These are phyloP conservation scores for Diospyros lotus DNA, from an alignment of 148 eudicot species.

Conservation along the genomic window DNA sequence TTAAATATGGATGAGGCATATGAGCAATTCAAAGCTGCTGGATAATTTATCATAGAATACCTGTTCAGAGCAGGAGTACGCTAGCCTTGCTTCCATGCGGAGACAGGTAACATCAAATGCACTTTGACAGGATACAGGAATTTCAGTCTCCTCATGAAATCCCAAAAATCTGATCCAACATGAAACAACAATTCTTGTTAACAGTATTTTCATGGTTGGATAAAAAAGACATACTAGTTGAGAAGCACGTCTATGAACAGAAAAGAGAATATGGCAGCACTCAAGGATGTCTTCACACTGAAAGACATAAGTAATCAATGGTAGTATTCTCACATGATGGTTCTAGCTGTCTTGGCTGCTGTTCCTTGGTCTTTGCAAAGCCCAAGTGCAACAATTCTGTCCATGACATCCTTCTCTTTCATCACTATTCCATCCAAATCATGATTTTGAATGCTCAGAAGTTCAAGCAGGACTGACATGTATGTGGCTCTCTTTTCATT, in stretches of 20 bases:
- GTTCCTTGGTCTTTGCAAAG: conserved; percentile 54
- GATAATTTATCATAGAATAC: conserved; percentile 23
- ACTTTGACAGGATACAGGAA: conserved; percentile 68
- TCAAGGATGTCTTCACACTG: not conserved
- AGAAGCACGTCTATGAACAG: not conserved
- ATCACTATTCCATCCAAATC: conserved; percentile 16
- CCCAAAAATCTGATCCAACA: conserved; percentile 71
- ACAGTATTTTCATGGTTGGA: not conserved
- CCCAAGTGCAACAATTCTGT: conserved; percentile 51
- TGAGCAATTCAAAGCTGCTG: conserved; percentile 1
- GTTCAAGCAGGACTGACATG: conserved; percentile 49
- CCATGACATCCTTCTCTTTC: conserved; percentile 52
- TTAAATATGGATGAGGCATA: not conserved
- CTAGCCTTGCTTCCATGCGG: conserved; percentile 82
- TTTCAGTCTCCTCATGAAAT: conserved; percentile 46
- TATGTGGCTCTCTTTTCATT: conserved; percentile 50
- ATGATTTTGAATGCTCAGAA: conserved; percentile 40
- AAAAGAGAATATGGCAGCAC: not conserved
- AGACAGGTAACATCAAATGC: conserved; percentile 82
- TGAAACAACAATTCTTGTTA: not conserved
- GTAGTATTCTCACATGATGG: conserved; percentile 54
- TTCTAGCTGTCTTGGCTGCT: conserved; percentile 70
- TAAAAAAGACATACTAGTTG: not conserved
- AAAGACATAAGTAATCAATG: not conserved
- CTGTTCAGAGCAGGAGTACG: conserved; percentile 73